Evolutionary conservation across 768 basidiomycete genomes (phyloP), one percentile per base, ranked within the genome.

Genomic region (Boletus edulis): DNA sequence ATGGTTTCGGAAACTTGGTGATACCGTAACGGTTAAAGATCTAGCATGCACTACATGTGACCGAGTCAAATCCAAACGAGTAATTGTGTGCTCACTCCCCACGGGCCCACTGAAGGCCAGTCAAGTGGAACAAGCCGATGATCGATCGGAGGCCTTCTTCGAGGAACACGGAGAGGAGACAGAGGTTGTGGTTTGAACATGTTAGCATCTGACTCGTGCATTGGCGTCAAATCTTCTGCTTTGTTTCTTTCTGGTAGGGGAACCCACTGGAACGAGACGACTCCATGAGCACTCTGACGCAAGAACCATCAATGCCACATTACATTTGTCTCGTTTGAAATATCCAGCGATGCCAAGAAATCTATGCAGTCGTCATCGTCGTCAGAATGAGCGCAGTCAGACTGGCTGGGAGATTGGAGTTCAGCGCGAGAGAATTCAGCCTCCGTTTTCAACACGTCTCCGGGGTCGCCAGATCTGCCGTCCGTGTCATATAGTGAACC

Each of bases 261-360:
- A 18, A 55, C 48, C 69, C 69, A 71, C 69, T 71, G 49, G 5
- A 46, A 41, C 18, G 35, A 50, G 42, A 47, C 15, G 47, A 14
- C 17, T 4, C n/a, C 1, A 27, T 64, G 54, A 65, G 54, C 8
- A 20, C 6, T 20, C 18, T 27, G 11, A 49, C 14, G 34, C 12
- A 9, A 49, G 24, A 20, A 20, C 5, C 10, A 38, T 5, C 29
- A 20, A 40, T 6, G 43, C 18, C 17, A 38, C 54, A 27, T 47
- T 65, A 71, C 69, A 44, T 72, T 63, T 39, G 51, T 42, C 11
- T 71, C 69, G 35, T 71, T 69, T 43, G 69, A 61, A 20, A 71
- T 63, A n/a, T 71, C 56, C 38, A 71, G 59, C n/a, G 63, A 62
- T 18, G 69, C 57, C 18, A 71, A 31, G 22, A 64, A 48, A 42